phyloP scores from a whole-genome alignment of 2,329 filamentous ascomycete species.

The Thelonectria olida region DNA sequence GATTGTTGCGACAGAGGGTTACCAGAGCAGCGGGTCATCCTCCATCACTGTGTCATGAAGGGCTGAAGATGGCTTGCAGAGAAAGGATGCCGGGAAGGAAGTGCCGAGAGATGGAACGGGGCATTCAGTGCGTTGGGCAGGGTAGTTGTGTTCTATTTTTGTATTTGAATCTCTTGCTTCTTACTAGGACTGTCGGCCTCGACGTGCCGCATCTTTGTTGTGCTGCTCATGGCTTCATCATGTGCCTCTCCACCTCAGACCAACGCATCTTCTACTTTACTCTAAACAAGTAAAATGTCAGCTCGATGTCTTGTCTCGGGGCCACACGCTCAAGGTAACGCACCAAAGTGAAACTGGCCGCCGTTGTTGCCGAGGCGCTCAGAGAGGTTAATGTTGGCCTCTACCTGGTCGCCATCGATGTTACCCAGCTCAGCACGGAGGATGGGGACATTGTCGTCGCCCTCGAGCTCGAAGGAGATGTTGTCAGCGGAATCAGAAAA shows the following conservation, averaged over 20 bases:
- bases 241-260: neutral
- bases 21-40: conserved; percentile 58
- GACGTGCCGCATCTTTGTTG: no score
- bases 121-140: no score
- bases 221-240: neutral
- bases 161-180: no score
- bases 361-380: conserved; percentile 64
- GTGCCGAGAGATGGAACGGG: no score
- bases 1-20: conserved; percentile 65
- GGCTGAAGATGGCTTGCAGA: neutral
- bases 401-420: conserved; percentile 50
- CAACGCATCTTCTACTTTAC: neutral
- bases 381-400: conserved; percentile 62
- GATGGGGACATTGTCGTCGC: conserved; percentile 58
- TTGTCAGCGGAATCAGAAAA: conserved; percentile 58
- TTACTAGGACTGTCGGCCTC: no score
- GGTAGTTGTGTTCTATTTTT: no score
- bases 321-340: neutral
- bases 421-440: conserved; percentile 60
- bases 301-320: neutral
- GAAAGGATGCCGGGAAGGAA: no score
- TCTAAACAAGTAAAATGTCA: neutral
- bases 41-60: conserved; percentile 53
- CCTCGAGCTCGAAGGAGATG: conserved; percentile 60
- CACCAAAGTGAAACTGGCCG: conserved; percentile 45